These are phyloP conservation scores for Papilionanthe hybrid DNA, from an alignment of 116 monocot species.

Conservation along the genomic window DNA sequence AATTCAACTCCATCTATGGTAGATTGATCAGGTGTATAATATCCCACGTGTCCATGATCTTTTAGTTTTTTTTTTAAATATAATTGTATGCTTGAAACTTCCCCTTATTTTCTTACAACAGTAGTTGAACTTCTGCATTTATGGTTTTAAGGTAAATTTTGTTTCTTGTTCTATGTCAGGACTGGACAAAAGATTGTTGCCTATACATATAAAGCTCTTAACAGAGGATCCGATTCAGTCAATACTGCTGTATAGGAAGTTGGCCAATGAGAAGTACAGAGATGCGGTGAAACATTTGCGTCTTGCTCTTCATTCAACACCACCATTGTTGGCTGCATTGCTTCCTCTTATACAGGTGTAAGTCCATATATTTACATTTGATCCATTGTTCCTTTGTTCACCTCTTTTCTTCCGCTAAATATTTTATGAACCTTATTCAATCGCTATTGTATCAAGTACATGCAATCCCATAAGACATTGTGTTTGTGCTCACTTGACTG, in stretches of 20 bases:
- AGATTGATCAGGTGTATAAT: not conserved
- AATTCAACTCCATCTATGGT: not conserved
- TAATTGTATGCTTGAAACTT: not conserved
- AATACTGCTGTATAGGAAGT: conserved; percentile 30
- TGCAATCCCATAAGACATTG: not conserved
- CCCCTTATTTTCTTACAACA: not conserved
- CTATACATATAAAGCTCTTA: conserved; percentile 38
- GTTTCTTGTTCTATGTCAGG: conserved; percentile 15
- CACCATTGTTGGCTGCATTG: conserved; percentile 60
- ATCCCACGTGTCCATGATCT: not conserved
- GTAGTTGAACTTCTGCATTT: not conserved
- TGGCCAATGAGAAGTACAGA: conserved; percentile 41
- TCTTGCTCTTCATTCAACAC: conserved; percentile 56
- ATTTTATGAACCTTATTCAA: not conserved
- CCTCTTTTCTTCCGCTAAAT: not conserved
- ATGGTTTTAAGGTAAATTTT: not conserved
- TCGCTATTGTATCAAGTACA: not conserved
- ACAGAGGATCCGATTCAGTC: conserved; percentile 24
- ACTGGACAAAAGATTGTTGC: conserved; percentile 57
- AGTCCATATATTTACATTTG: conserved; percentile 1
- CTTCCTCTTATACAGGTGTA: conserved; percentile 68
- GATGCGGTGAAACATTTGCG: conserved; percentile 58
- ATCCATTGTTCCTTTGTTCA: not conserved
- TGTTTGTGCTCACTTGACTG: not conserved
- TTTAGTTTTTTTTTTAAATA: not conserved